These are phyloP conservation scores for Lachnellula cervina DNA, from an alignment of 2,329 filamentous ascomycete genomes.

Conservation along the genomic window DNA sequence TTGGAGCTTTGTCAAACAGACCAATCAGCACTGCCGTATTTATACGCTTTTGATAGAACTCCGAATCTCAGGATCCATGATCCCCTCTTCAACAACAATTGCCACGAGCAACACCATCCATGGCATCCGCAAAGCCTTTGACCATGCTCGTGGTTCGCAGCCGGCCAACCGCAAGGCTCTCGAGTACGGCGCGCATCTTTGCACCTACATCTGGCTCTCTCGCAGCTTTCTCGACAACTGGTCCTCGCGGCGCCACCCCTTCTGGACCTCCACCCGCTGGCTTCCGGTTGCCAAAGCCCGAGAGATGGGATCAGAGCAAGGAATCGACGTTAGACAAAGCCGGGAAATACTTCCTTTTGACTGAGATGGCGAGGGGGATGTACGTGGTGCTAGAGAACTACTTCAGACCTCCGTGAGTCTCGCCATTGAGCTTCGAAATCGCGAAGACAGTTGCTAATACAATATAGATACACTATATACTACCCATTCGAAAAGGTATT, in stretches of 20 bases:
- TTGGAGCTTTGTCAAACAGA: slow-evolving; percentile 15
- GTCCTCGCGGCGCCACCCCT: slow-evolving; percentile 52
- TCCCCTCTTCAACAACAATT: slow-evolving; percentile 22
- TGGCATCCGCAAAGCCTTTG: slow-evolving; percentile 34
- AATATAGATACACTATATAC: slow-evolving; percentile 84
- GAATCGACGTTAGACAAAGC: slow-evolving; percentile 77
- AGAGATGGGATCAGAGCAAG: slow-evolving; percentile 74
- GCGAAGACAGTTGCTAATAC: slow-evolving; percentile 25
- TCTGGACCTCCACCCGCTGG: slow-evolving; percentile 71
- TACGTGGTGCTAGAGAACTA: slow-evolving; percentile 96
- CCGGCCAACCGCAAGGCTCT: slow-evolving; percentile 27
- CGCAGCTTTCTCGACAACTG: slow-evolving; percentile 28
- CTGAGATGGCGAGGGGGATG: slow-evolving; percentile 96
- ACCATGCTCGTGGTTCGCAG: slow-evolving; percentile 33
- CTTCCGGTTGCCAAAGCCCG: slow-evolving; percentile 71
- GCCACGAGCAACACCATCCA: slow-evolving; percentile 29
- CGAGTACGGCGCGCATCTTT: slow-evolving; percentile 24
- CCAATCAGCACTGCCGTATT: slow-evolving; percentile 24
- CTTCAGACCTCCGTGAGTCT: slow-evolving; percentile 91
- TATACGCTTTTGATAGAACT: slow-evolving; percentile 6
- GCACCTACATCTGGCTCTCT: slow-evolving; percentile 14
- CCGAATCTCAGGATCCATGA: slow-evolving; percentile 11
- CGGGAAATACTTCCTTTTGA: slow-evolving; percentile 91
- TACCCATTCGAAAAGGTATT: slow-evolving; percentile 93
- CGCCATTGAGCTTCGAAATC: slow-evolving; percentile 21